Evolutionary conservation across 192 early-diverging fungal species (phyloP), one percentile per base, ranked within the genome.

Genomic region (Backusella westeae): DNA sequence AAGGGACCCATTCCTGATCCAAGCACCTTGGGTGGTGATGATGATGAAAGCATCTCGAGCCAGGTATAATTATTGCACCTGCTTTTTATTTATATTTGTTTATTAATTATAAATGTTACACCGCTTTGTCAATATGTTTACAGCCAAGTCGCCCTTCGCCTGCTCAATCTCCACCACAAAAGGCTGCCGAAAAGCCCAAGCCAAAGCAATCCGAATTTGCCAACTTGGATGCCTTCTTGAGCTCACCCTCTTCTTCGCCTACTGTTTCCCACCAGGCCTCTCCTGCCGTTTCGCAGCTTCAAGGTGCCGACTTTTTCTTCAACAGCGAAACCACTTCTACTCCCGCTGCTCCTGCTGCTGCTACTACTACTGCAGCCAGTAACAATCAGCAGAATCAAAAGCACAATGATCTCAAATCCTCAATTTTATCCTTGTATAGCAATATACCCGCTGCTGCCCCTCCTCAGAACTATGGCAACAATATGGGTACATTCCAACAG

Each of bases 1-100:
- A 90, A 89, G 68, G 91, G 92, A 12, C 83, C 89, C 9, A 84
- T 95, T 53, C 93, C 94, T 23, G 91, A 94, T 78, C 93, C 94
- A 7, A 88, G 84, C 19, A 90, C 87, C 15, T 78, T 95, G 39
- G 81, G 79, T 36, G 76, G 46, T 34, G 68, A 71, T 35, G 29
- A 63, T 10, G 68, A 65, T 15, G 53, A 63, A 29, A 26, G 56
- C 9, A 29, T 63, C 12, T 29, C 56, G 4, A 63, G 56, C 4
- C 56, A 63, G 56, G 56, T 63, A 63, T 63, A 21, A 8, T 10
- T 42, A 14, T 19, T 39, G 32, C 29, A 56, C 74, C 74, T 42
- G 9, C 41, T 42, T 42, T 15, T 53, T 81, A 80, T 15, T 53
- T 81, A 80, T 73, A 34, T 73, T 3, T 77, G 65, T 39, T 39